A percentile compares a stretch with the other conserved stretches of the same genome.
phyloP scores from a whole-genome alignment of 2,329 filamentous ascomycete species.

The Orbilia oligospora region DNA sequence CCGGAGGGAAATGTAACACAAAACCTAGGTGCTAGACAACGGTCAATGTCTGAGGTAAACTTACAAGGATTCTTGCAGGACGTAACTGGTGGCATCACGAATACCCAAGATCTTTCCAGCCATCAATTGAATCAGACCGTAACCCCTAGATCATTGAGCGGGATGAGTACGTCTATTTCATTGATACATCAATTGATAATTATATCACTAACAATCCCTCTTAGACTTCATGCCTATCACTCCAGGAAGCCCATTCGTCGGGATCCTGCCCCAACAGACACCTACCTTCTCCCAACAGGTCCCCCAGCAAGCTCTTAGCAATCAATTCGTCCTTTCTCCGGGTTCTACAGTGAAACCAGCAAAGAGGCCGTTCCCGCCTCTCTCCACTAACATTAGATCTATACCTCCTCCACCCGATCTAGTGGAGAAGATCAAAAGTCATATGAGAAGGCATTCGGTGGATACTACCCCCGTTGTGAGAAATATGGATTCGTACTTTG shows the following conservation, averaged over 20 bases:
- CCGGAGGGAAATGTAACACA: conserved; percentile 51
- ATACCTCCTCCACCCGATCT: conserved; percentile 54
- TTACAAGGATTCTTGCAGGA: conserved; percentile 57
- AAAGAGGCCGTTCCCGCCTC: conserved; percentile 52
- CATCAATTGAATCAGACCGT: conserved; percentile 48
- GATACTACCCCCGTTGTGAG: conserved; percentile 49
- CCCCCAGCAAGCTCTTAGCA: conserved; percentile 53
- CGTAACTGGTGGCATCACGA: conserved; percentile 54
- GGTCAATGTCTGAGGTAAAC: conserved; percentile 59
- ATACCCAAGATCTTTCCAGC: conserved; percentile 50
- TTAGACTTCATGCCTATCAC: conserved; percentile 55
- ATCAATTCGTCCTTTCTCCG: conserved; percentile 53
- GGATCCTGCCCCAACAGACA: conserved; percentile 49
- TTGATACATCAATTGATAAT: neutral
- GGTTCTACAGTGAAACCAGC: conserved; percentile 48
- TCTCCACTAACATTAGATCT: conserved; percentile 51
- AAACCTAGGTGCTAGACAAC: conserved; percentile 47
- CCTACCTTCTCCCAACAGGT: conserved; percentile 46
- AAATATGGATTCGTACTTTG: conserved; percentile 56
- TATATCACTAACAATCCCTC: conserved; percentile 15
- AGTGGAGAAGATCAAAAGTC: conserved; percentile 54
- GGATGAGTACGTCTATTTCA: conserved; percentile 49
- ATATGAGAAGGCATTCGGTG: conserved; percentile 58
- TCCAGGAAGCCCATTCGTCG: conserved; percentile 51
- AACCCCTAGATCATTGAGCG: conserved; percentile 51